Evolutionary conservation across 371 early-diverging fungal species (phyloP).

Genomic region (Mucor saturninus): DNA sequence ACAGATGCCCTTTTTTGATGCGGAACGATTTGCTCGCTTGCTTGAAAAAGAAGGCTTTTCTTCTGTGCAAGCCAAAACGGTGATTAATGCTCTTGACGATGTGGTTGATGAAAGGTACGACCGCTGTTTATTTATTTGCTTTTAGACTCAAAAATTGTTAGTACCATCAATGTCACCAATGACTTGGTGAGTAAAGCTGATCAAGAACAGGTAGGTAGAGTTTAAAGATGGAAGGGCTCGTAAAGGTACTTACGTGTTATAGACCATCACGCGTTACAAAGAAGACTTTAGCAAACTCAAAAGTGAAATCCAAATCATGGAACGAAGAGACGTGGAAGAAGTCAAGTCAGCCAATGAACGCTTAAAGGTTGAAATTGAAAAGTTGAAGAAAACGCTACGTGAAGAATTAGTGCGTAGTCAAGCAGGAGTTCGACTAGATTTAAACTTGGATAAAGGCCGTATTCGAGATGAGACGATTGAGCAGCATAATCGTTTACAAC

Average conservation of each 20-base stretch:
- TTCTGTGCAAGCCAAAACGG: slow-evolving; percentile 72
- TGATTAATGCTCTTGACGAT: slow-evolving; percentile 77
- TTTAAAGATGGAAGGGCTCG: not conserved
- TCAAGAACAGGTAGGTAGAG: slow-evolving; percentile 73
- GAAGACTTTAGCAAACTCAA: slow-evolving; percentile 89
- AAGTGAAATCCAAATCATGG: slow-evolving; percentile 85
- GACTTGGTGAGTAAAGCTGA: slow-evolving; percentile 82
- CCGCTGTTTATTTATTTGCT: not conserved
- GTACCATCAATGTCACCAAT: slow-evolving; percentile 62
- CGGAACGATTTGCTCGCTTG: slow-evolving; percentile 73
- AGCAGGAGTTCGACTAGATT: slow-evolving; percentile 87
- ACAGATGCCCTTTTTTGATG: slow-evolving; percentile 69
- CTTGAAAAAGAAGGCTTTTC: slow-evolving; percentile 82
- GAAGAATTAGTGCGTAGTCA: slow-evolving; percentile 91
- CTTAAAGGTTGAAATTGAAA: slow-evolving; percentile 80
- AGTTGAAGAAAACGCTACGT: slow-evolving; percentile 75
- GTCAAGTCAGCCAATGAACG: slow-evolving; percentile 86
- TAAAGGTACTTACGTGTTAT: not conserved
- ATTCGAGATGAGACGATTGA: slow-evolving; percentile 84
- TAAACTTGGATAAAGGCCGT: slow-evolving; percentile 90
- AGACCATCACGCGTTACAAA: slow-evolving; percentile 82
- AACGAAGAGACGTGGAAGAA: slow-evolving; percentile 86
- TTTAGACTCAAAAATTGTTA: slow-evolving; percentile 16
- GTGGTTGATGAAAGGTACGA: slow-evolving; percentile 80
- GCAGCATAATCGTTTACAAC: slow-evolving; percentile 83